phyloP scores from a whole-genome alignment of 1,284 basidiomycete species.

The Schizophyllum amplum region DNA sequence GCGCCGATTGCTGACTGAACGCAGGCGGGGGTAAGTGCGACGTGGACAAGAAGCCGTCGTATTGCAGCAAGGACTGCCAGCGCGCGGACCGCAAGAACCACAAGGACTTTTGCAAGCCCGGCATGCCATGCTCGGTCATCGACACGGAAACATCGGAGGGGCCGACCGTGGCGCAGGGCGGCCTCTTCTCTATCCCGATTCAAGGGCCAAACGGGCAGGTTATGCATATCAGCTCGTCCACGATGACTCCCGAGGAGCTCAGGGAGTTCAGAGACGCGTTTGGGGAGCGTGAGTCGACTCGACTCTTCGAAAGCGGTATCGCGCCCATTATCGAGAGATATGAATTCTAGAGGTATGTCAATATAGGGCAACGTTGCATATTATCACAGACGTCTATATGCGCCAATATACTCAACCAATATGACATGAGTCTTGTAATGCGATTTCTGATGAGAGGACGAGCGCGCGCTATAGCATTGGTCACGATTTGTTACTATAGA shows the following conservation, averaged over 20 bases:
- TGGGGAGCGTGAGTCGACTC: background rate
- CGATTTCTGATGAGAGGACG: too few species aligned
- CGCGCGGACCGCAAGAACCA: slow-evolving; percentile 23
- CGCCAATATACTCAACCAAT: too few species aligned
- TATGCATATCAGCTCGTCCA: background rate
- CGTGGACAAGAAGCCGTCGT: slow-evolving; percentile 25
- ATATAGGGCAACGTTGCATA: too few species aligned
- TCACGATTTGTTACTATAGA: too few species aligned
- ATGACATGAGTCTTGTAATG: too few species aligned
- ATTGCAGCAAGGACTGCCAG: slow-evolving; percentile 25
- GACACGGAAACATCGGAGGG: slow-evolving; percentile 10
- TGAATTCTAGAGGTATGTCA: background rate
- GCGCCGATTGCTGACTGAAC: too few species aligned
- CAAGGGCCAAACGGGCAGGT: background rate
- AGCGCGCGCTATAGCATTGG: too few species aligned
- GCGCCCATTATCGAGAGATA: background rate
- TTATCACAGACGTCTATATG: too few species aligned
- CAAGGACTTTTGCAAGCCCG: slow-evolving; percentile 20
- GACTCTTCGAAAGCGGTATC: background rate
- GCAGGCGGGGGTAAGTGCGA: slow-evolving; percentile 25
- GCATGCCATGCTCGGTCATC: slow-evolving; percentile 25
- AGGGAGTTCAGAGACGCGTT: background rate
- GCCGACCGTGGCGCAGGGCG: background rate
- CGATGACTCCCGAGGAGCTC: background rate
- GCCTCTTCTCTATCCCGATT: background rate